phyloP scores from a whole-genome alignment of 1,284 basidiomycete genomes.

The Puccinia polysora region DNA sequence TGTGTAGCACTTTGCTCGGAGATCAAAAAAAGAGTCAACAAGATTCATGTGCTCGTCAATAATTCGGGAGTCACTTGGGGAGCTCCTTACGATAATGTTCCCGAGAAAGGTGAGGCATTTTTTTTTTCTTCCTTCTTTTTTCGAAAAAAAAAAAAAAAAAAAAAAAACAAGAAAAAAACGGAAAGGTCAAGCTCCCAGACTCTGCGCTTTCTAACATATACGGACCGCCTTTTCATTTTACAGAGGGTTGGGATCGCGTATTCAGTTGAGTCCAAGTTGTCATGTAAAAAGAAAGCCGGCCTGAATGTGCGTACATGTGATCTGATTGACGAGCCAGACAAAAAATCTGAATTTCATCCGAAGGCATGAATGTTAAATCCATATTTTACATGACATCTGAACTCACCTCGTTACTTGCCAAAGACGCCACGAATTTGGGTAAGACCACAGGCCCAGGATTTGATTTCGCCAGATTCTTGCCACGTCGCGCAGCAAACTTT shows the following conservation, averaged over 20 bases:
- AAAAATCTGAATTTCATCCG: neutral
- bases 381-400: conserved; percentile 43
- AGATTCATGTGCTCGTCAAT: conserved; percentile 43
- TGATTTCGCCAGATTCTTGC: neutral
- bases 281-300: neutral
- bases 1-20: conserved; percentile 40
- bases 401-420: conserved; percentile 32
- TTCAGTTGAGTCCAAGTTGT: conserved; percentile 17
- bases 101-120: conserved; percentile 35
- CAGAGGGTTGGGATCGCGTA: conserved; percentile 42
- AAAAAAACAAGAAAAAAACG: too few relatives aligned
- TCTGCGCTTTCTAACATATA: neutral
- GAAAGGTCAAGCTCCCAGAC: neutral
- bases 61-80: conserved; percentile 45
- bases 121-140: neutral
- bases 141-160: too few relatives aligned
- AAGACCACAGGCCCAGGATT: neutral
- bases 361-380: conserved; percentile 44
- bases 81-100: conserved; percentile 41
- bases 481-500: neutral
- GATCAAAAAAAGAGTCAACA: conserved; percentile 38
- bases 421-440: conserved; percentile 41
- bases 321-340: neutral
- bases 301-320: neutral
- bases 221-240: neutral